Evolutionary conservation across 176 grass and related monocot species (phyloP), one percentile per base, ranked within the genome.

Genomic region (Phyllostachys edulis): DNA sequence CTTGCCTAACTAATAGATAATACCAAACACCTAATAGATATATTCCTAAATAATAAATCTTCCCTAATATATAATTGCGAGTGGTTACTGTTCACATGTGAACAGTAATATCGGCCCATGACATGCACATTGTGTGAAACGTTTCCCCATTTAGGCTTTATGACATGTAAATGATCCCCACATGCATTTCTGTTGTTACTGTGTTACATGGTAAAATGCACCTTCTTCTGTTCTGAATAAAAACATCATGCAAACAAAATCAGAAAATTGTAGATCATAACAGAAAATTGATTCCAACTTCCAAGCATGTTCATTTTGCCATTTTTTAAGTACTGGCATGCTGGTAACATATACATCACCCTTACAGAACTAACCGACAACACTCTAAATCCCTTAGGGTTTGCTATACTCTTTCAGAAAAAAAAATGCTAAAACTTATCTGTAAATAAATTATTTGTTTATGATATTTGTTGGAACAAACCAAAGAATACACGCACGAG

Each of bases 21-120:
- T n/a, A n/a, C n/a, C n/a, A n/a, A n/a, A n/a, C n/a, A n/a, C n/a
- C n/a, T n/a, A n/a, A n/a, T n/a, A n/a, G n/a, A n/a, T 56, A 27
- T 51, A 9, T 66, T 79, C 16, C 49, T 23, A 80, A 80, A 51
- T n/a, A n/a, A n/a, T n/a, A n/a, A n/a, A n/a, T n/a, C n/a, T n/a
- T n/a, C n/a, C n/a, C n/a, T n/a, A n/a, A n/a, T n/a, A n/a, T n/a
- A n/a, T n/a, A n/a, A n/a, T n/a, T n/a, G n/a, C n/a, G n/a, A n/a
- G n/a, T n/a, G n/a, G n/a, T n/a, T n/a, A n/a, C n/a, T n/a, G n/a
- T n/a, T n/a, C n/a, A n/a, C n/a, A n/a, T n/a, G n/a, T n/a, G n/a
- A n/a, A n/a, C n/a, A n/a, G n/a, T n/a, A n/a, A n/a, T n/a, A n/a
- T n/a, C n/a, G n/a, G n/a, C n/a, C n/a, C n/a, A n/a, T n/a, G n/a